Base-by-base conservation (phyloP, 2,329 filamentous ascomycete species). In the Fusarium praegraminearum region DNA sequence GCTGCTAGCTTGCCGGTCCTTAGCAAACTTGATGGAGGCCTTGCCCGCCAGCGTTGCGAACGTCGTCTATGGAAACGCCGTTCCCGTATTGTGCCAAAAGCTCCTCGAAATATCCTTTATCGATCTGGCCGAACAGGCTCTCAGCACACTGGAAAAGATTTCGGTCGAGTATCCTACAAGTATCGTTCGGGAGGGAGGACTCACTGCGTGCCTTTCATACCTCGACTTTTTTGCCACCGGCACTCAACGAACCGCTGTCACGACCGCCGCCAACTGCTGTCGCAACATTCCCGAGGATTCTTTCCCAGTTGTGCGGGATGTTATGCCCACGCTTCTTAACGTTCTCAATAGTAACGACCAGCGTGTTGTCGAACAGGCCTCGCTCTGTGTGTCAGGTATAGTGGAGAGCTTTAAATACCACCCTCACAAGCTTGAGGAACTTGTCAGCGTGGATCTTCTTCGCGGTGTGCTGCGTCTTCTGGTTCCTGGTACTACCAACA, bases 1-100 rank as follows among this genome's bases (percentile, higher is more conserved):
- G 95, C 89, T 99, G 15, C 86, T 98, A 64, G 95, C 96, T 22
- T 99, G 96, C 77, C 92, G 97, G 64, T 98, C 93, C 79, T 87
- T 99, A 74, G 96, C 96, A 63, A 98, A 99, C 78, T 81, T 99
- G 57, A 99, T 99, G 96, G 96, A 99, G 79, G 97, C 95, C 28
- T 83, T 99, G 32, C 94, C 96, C 22, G 91, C 93, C 35, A 95
- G 95, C 60, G 96, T 96, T 50, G 93, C 94, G 15, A 98, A 97
- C 77, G 94, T 99, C 16, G 96, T 98, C 6, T 98, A 98, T 77
- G 95, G 94, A n/a, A 93, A 94, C 51, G 96, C 96, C 35, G 96
- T 99, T 7, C 94, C 96, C 4, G 90, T 99, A 15, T 84, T 99
- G 28, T 98, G 96, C 81, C 93, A 95, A 77, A 99, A 98, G 80